These are phyloP conservation scores for Infundibulicybe gibba DNA, from an alignment of 768 basidiomycete genomes.

Conservation along the genomic window DNA sequence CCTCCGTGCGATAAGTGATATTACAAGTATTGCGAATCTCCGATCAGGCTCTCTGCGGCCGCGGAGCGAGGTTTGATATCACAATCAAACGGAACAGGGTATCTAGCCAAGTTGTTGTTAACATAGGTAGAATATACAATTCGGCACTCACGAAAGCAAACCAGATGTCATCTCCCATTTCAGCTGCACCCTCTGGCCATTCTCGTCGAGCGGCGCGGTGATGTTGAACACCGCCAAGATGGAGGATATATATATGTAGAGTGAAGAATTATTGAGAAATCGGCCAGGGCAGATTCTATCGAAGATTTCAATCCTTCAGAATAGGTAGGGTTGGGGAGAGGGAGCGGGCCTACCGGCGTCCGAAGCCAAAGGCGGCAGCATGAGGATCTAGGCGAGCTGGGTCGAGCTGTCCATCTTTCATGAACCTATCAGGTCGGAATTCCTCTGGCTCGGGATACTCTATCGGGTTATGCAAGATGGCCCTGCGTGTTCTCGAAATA, in stretches of 20 bases:
- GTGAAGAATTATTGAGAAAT: conserved; percentile 13
- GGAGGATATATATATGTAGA: conserved; percentile 19
- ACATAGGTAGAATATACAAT: background rate
- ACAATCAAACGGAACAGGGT: conserved; percentile 13
- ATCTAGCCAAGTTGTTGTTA: conserved; percentile 1
- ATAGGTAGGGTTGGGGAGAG: background rate
- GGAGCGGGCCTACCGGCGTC: conserved; percentile 2
- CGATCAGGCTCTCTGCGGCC: conserved; percentile 5
- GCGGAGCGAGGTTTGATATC: conserved; percentile 13
- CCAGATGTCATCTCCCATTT: conserved; percentile 14
- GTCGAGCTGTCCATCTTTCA: conserved; percentile 1
- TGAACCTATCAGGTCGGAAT: conserved; percentile 7
- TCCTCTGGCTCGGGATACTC: conserved; percentile 7
- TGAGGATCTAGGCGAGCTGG: conserved; percentile 3
- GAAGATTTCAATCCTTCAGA: background rate
- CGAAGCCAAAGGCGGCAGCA: conserved; percentile 7
- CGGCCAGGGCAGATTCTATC: conserved; percentile 20
- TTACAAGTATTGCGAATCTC: too few relatives aligned
- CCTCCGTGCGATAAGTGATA: too few relatives aligned
- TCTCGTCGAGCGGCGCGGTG: conserved; percentile 11
- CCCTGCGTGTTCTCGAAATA: too few relatives aligned
- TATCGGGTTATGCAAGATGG: conserved; percentile 1
- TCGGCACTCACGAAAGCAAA: background rate
- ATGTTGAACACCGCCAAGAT: conserved; percentile 20
- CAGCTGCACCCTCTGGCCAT: conserved; percentile 9